A percentile compares a stretch with the other conserved stretches of the same genome.
Evolutionary conservation across 2,329 filamentous ascomycete genomes (phyloP).

Genomic region (Pseudogymnoascus sp.): DNA sequence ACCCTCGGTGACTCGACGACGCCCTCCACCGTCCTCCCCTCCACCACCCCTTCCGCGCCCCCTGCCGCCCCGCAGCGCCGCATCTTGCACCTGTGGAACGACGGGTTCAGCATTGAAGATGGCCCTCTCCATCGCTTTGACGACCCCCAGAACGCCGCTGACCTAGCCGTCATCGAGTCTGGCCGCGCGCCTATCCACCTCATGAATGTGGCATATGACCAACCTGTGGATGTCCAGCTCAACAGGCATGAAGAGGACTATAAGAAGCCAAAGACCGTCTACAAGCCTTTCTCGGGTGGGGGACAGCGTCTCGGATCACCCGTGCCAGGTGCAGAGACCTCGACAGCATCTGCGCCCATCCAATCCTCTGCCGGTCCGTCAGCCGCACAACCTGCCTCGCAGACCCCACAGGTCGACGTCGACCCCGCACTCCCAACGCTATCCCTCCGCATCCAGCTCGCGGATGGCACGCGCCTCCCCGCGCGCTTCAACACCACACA

Average conservation of each 20-base stretch:
- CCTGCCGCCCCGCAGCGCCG: conserved; percentile 52
- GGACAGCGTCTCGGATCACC: conserved; percentile 72
- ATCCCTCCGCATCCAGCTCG: conserved; percentile 68
- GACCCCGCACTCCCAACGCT: conserved; percentile 62
- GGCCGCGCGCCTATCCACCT: conserved; percentile 71
- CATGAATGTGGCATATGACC: conserved; percentile 67
- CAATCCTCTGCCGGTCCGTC: conserved; percentile 29
- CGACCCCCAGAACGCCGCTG: conserved; percentile 65
- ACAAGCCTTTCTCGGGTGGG: conserved; percentile 65
- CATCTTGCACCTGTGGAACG: conserved; percentile 70
- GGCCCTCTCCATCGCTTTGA: conserved; percentile 71
- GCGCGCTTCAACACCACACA: conserved; percentile 75
- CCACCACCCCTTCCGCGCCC: conserved; percentile 26
- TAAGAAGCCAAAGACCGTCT: conserved; percentile 63
- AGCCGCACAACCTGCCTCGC: conserved; percentile 24
- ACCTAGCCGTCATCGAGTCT: conserved; percentile 67
- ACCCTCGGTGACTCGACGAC: conserved; percentile 73
- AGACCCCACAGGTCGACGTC: conserved; percentile 38
- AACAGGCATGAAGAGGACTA: conserved; percentile 67
- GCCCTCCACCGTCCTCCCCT: conserved; percentile 59
- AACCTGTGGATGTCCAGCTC: conserved; percentile 73
- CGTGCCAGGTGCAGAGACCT: conserved; percentile 54
- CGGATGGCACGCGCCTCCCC: conserved; percentile 68
- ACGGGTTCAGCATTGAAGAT: conserved; percentile 81
- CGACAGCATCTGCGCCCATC: conserved; percentile 27